These are phyloP conservation scores for Leccinellum rugosiceps DNA, from an alignment of 768 basidiomycete species.

Conservation along the genomic window DNA sequence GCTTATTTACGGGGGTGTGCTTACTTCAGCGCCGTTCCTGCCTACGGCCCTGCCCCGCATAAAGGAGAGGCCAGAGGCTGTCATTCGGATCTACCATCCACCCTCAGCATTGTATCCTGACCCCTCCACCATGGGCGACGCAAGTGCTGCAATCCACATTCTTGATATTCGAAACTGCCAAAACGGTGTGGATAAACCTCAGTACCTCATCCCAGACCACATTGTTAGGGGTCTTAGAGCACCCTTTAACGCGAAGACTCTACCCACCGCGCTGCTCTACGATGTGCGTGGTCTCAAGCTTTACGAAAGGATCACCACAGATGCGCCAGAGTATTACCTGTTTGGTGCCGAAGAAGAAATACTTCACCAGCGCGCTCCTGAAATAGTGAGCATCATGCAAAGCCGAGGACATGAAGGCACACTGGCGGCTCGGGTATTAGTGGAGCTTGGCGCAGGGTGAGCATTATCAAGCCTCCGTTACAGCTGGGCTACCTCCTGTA, in stretches of 20 bases:
- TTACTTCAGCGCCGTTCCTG: conserved; percentile 12
- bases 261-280: conserved; percentile 86
- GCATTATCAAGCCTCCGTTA: conserved; percentile 21
- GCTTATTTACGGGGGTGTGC: neutral
- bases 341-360: conserved; percentile 88
- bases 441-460: conserved; percentile 96
- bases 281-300: conserved; percentile 81
- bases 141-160: conserved; percentile 15
- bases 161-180: conserved; percentile 22
- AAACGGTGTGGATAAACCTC: neutral
- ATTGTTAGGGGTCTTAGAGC: conserved; percentile 55
- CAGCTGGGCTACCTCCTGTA: neutral
- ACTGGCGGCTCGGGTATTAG: conserved; percentile 55
- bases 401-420: conserved; percentile 20
- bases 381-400: conserved; percentile 77
- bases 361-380: conserved; percentile 63
- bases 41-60: neutral
- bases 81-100: neutral
- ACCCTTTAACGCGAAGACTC: conserved; percentile 51
- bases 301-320: conserved; percentile 82
- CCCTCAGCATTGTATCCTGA: too few relatives aligned
- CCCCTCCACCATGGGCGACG: conserved; percentile 19
- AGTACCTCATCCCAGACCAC: conserved; percentile 39
- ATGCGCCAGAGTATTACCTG: conserved; percentile 82
- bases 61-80: neutral